phyloP scores from a whole-genome alignment of 2,329 filamentous ascomycete genomes.

The Triangularia setosa region DNA sequence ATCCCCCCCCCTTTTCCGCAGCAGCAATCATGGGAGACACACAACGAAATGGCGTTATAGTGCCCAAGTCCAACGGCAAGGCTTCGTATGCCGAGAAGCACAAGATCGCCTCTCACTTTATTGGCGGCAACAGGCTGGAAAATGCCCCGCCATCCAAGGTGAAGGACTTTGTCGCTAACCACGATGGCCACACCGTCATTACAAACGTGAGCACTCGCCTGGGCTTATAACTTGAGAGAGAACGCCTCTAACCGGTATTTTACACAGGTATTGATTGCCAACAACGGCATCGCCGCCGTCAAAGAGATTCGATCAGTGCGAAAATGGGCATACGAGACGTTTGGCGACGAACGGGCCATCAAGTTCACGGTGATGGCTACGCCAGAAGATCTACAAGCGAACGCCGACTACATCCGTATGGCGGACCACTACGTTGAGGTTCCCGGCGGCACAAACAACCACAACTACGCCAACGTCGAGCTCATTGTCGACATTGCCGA shows the following conservation, averaged over 20 bases:
- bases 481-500: slow-evolving; percentile 98
- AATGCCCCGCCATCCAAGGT: slow-evolving; percentile 80
- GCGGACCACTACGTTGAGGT: slow-evolving; percentile 99
- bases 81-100: slow-evolving; percentile 74
- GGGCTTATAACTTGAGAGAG: slow-evolving; percentile 3
- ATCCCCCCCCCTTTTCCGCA: slow-evolving; percentile 13
- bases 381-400: slow-evolving; percentile 93
- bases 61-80: slow-evolving; percentile 54
- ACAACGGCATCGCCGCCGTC: slow-evolving; percentile 99
- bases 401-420: slow-evolving; percentile 99
- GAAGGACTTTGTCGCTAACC: slow-evolving; percentile 88
- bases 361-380: slow-evolving; percentile 99
- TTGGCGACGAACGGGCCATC: slow-evolving; percentile 96
- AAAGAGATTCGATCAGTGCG: slow-evolving; percentile 98
- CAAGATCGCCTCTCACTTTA: slow-evolving; percentile 87
- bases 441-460: slow-evolving; percentile 98
- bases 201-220: slow-evolving; percentile 69
- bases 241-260: background rate
- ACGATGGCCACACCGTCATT: slow-evolving; percentile 96
- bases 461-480: slow-evolving; percentile 99
- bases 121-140: slow-evolving; percentile 84
- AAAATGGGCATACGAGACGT: slow-evolving; percentile 99
- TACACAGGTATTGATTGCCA: slow-evolving; percentile 90
- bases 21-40: slow-evolving; percentile 46
- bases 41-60: slow-evolving; percentile 44